Conservation (phyloP, 495 filamentous ascomycete species). For the Saxophila tyrrhenica region DNA sequence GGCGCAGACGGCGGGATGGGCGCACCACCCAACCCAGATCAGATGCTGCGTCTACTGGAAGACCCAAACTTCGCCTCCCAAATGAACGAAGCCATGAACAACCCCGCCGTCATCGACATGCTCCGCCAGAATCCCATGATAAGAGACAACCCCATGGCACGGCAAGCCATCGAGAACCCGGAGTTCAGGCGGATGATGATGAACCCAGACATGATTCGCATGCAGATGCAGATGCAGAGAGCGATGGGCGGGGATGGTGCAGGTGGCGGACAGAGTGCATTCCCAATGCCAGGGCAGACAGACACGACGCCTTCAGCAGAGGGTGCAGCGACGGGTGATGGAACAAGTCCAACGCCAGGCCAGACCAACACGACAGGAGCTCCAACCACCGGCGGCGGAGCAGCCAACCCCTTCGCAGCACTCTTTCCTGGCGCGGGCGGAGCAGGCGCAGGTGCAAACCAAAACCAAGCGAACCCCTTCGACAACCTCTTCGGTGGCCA, state of each 20-base stretch:
- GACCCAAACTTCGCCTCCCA: conserved; percentile 72
- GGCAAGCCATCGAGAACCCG: conserved; percentile 73
- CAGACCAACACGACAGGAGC: conserved; percentile 18
- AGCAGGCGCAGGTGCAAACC: background rate
- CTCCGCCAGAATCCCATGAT: conserved; percentile 84
- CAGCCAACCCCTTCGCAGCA: conserved; percentile 60
- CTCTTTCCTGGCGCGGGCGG: conserved; percentile 34
- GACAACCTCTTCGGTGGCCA: conserved; percentile 39
- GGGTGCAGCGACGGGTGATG: conserved; percentile 5
- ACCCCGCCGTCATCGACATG: conserved; percentile 82
- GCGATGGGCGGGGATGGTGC: conserved; percentile 54
- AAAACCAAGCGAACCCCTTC: conserved; percentile 42
- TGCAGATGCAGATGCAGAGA: conserved; percentile 68
- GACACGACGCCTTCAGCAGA: conserved; percentile 45
- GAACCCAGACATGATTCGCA: conserved; percentile 72
- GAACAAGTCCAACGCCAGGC: conserved; percentile 19
- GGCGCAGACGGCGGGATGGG: conserved; percentile 94
- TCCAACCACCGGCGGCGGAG: conserved; percentile 28
- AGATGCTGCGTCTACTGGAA: conserved; percentile 71
- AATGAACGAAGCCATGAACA: conserved; percentile 89
- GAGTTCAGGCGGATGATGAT: conserved; percentile 89
- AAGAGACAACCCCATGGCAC: conserved; percentile 66
- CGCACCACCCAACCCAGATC: conserved; percentile 42
- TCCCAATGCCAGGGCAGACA: conserved; percentile 82
- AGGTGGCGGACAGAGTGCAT: conserved; percentile 42